phyloP scores from a whole-genome alignment of 768 basidiomycete genomes.

The Cyclocybe aegerita region DNA sequence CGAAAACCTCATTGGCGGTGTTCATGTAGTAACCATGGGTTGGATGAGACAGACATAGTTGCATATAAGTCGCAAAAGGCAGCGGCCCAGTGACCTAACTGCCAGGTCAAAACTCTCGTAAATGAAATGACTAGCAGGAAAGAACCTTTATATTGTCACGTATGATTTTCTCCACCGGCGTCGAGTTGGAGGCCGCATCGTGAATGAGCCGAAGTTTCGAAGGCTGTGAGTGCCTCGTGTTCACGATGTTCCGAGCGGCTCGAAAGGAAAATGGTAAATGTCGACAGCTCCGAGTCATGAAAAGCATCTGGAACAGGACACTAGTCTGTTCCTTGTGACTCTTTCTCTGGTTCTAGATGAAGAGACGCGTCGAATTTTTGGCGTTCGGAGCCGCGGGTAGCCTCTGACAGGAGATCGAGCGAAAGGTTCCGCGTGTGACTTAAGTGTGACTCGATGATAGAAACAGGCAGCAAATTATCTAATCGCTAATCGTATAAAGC shows the following conservation, averaged over 20 bases:
- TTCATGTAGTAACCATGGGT: constrained; percentile 93
- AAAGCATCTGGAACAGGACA: no score
- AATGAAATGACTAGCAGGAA: neutral
- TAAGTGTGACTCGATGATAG: constrained; percentile 19
- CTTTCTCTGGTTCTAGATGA: no score
- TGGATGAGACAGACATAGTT: constrained; percentile 86
- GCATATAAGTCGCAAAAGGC: constrained; percentile 88
- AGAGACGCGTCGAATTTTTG: no score
- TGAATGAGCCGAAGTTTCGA: constrained; percentile 6
- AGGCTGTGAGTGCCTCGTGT: neutral
- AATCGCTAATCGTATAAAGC: constrained; percentile 25
- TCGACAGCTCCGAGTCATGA: constrained; percentile 5
- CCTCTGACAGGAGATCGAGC: neutral
- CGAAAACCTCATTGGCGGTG: constrained; percentile 72
- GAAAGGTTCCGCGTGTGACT: constrained; percentile 17
- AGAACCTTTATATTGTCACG: constrained; percentile 71
- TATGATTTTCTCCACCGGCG: constrained; percentile 63
- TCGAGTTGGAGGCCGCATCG: constrained; percentile 19
- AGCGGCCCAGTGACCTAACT: constrained; percentile 84
- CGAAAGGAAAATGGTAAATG: neutral
- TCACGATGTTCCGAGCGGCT: neutral
- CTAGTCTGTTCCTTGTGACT: neutral
- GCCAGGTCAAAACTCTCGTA: constrained; percentile 8
- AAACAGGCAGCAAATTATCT: constrained; percentile 18
- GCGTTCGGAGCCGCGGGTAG: neutral